Conservation (phyloP, 495 filamentous ascomycete genomes). For the Daldinia concentrica region DNA sequence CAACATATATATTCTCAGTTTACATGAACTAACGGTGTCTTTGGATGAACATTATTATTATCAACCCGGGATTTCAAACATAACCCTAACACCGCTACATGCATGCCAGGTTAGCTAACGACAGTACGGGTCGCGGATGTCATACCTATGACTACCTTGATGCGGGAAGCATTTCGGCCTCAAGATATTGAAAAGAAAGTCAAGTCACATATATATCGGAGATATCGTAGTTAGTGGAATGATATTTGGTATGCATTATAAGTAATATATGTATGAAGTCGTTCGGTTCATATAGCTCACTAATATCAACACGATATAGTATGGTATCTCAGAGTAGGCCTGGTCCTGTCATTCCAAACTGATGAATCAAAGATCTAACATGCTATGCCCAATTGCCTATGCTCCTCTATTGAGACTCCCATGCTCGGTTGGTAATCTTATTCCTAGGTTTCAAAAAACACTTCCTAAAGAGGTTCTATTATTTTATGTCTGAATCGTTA, state of each 20-base stretch:
- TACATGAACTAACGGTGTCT: too few relatives aligned
- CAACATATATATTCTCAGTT: too few relatives aligned
- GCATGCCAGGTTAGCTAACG: too few relatives aligned
- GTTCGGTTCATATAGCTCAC: background rate
- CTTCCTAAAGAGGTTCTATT: background rate
- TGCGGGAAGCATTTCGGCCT: too few relatives aligned
- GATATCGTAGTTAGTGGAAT: background rate
- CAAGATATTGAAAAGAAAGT: too few relatives aligned
- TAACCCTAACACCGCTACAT: too few relatives aligned
- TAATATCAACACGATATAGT: background rate
- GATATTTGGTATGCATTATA: constrained; percentile 13
- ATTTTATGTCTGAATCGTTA: background rate
- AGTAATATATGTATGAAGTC: constrained; percentile 13
- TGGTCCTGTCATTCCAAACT: constrained; percentile 19
- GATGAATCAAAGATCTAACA: constrained; percentile 23
- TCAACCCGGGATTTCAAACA: too few relatives aligned
- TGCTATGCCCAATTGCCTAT: constrained; percentile 12
- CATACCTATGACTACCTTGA: too few relatives aligned
- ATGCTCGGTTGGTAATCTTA: background rate
- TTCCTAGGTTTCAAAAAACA: background rate
- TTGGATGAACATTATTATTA: too few relatives aligned
- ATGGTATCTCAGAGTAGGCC: constrained; percentile 9
- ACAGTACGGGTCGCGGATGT: too few relatives aligned
- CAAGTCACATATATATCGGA: too few relatives aligned
- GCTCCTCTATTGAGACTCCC: constrained; percentile 11